Evolutionary conservation across 345 rosid genomes (phyloP), one percentile per base, ranked within the genome.

Genomic region (Carallia pectinifolia): DNA sequence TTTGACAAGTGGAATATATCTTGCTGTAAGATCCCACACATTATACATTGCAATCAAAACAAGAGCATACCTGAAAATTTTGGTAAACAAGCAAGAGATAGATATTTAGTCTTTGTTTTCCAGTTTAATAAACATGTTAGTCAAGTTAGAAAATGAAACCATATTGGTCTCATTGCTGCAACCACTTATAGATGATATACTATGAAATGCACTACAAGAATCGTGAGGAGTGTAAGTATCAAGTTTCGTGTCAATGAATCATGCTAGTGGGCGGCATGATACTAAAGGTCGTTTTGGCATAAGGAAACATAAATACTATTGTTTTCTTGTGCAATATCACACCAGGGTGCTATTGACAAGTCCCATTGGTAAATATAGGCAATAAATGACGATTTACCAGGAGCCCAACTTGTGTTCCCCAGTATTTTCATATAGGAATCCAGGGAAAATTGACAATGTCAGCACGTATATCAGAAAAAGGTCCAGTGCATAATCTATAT

Each of bases 391-490:
- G 5, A 62, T 74, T 58, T 71, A 86, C 95, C 96, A 92, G 15
- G 50, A 0, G 0, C 93, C 93, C 61, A 89, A 72, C 61, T 80
- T 65, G 66, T 95, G 97, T 10, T 81, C 2, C 23, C 97, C 99
- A 0, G 97, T 90, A 72, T 90, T 81, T 77, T 95, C 97, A 18
- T 65, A 88, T 34, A 94, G 40, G 83, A 94, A 91, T 1, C 98
- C 93, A 0, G 97, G 98, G 65, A 92, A 88, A 29, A 92, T 90
- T 1, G 98, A 83, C 34, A 90, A 64, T 33, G 96, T 92, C 44
- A 89, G 73, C 13, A 89, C 87, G 39, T 90, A 92, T 44, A 85
- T 82, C 34, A 94, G 80, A 69, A 71, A 81, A 19, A 94, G 71
- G 53, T 88, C 96, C 17, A 86, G 53, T 63, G 77, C 83, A 56